These are phyloP conservation scores for Solanum tarapatanum DNA, from an alignment of 257 asterid species.

Conservation along the genomic window DNA sequence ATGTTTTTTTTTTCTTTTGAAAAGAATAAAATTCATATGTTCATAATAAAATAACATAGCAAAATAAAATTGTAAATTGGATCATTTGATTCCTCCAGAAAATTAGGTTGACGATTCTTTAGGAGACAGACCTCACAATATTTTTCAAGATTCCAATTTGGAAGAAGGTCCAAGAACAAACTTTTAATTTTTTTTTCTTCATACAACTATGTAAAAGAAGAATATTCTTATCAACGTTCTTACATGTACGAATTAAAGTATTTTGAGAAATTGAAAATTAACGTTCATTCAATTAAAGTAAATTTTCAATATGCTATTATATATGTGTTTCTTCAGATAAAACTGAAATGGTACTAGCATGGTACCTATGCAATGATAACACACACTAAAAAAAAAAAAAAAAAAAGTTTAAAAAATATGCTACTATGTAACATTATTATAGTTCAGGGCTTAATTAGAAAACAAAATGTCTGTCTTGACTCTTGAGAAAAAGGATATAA, in stretches of 20 bases:
- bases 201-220: neutral
- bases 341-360: neutral
- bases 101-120: neutral
- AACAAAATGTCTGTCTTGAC: neutral
- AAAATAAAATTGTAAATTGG: neutral
- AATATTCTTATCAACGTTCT: neutral
- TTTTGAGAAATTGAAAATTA: neutral
- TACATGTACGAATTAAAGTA: neutral
- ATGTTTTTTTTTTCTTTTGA: neutral
- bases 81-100: neutral
- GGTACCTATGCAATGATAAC: neutral
- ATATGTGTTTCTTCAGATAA: neutral
- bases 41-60: neutral
- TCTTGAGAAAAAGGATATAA: neutral
- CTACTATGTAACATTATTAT: neutral
- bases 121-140: neutral
- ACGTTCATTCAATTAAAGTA: neutral
- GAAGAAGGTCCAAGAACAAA: neutral
- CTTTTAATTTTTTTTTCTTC: neutral
- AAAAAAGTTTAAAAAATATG: neutral
- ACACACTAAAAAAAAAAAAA: too few species aligned
- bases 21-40: neutral
- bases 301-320: neutral
- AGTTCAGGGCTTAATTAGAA: neutral
- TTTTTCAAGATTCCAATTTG: neutral